These are phyloP conservation scores for Colletotrichum sp. DNA, from an alignment of 2,329 filamentous ascomycete genomes.

Conservation along the genomic window DNA sequence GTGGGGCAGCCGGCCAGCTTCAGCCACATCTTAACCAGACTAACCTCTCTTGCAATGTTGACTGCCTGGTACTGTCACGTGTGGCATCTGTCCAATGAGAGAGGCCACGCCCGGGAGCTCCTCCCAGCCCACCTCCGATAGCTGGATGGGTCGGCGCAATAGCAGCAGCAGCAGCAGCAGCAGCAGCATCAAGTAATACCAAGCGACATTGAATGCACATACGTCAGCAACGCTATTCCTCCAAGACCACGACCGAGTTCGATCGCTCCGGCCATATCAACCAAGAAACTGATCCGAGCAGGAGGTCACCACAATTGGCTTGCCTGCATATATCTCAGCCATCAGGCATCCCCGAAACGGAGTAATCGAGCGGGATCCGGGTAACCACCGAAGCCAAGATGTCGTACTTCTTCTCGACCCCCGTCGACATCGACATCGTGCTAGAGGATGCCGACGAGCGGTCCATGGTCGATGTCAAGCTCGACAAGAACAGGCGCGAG, in stretches of 20 bases:
- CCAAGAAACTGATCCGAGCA: not conserved
- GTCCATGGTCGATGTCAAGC: constrained; percentile 95
- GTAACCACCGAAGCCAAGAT: constrained; percentile 53
- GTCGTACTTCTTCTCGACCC: constrained; percentile 98
- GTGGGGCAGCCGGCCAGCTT: not conserved
- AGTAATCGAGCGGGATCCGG: constrained; percentile 5
- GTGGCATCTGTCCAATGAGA: not conserved
- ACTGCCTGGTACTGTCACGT: constrained; percentile 4
- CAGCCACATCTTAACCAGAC: not conserved
- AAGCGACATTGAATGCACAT: not conserved
- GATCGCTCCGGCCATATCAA: not conserved
- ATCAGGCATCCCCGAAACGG: not conserved
- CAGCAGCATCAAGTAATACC: not conserved
- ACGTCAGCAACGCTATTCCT: constrained; percentile 15
- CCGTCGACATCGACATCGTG: constrained; percentile 98
- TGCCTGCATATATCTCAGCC: not conserved
- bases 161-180: not conserved
- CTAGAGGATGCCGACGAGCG: constrained; percentile 95
- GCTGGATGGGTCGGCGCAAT: not conserved
- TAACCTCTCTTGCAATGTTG: not conserved
- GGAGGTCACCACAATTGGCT: not conserved
- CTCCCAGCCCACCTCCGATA: constrained; percentile 5
- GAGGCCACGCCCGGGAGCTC: not conserved
- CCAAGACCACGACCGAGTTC: not conserved
- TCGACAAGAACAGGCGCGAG: constrained; percentile 97